These are phyloP conservation scores for Acarospora socialis DNA, from an alignment of 2,329 filamentous ascomycete species.

Conservation along the genomic window DNA sequence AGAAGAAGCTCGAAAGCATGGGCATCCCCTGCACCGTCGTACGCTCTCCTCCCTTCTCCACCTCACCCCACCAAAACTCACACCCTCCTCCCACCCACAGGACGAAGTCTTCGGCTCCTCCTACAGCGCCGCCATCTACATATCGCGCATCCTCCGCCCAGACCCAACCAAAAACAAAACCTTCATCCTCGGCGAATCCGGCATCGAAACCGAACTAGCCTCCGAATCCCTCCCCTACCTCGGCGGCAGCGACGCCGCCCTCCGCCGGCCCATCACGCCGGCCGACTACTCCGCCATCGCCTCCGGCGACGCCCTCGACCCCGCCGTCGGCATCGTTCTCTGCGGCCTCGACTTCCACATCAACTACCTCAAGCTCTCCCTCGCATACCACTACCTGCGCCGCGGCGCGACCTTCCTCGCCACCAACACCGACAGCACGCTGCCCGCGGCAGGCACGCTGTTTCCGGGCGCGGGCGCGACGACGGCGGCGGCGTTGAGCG, in stretches of 20 bases:
- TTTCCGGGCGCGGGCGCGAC: conserved; percentile 87
- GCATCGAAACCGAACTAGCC: conserved; percentile 77
- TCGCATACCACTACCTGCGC: conserved; percentile 73
- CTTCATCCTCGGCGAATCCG: conserved; percentile 80
- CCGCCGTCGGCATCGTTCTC: conserved; percentile 78
- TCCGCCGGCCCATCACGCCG: conserved; percentile 62
- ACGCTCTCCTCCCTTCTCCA: conserved; percentile 14
- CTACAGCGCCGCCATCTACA: conserved; percentile 92
- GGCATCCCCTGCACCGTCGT: conserved; percentile 62
- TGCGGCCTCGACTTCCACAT: conserved; percentile 86
- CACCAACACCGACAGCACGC: conserved; percentile 82
- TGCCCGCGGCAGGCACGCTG: conserved; percentile 66
- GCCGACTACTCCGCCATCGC: conserved; percentile 71
- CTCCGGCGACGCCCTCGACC: conserved; percentile 59
- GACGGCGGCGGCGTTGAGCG: conserved; percentile 61
- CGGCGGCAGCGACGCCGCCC: conserved; percentile 70
- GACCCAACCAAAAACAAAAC: conserved; percentile 76
- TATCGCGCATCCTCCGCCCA: conserved; percentile 76
- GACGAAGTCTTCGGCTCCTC: conserved; percentile 94
- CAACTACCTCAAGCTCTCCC: conserved; percentile 83
- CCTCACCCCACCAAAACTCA: neutral
- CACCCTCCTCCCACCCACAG: conserved; percentile 20
- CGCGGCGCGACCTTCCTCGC: conserved; percentile 73
- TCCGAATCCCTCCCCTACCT: conserved; percentile 67
- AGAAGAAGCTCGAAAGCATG: conserved; percentile 72